Percentiles rank a stretch among this genome's conserved stretches.
Evolutionary conservation across 306 rosid species (phyloP).

Genomic region (Fragaria nilgerrensis): DNA sequence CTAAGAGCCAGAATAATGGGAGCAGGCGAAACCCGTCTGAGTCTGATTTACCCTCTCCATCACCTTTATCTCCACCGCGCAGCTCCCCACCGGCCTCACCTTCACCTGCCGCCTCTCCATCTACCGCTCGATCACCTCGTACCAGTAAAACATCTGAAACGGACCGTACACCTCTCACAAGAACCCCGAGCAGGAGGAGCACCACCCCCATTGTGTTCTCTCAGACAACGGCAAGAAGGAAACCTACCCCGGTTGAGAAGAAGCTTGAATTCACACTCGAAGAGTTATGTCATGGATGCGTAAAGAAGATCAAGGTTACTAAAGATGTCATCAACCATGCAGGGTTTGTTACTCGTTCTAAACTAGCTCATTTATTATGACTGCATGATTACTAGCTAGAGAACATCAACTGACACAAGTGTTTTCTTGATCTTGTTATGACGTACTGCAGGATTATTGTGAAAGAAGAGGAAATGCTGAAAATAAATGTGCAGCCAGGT

Average conservation of each 20-base stretch:
- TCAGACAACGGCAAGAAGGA: slow-evolving; percentile 56
- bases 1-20: not conserved
- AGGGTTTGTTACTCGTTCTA: slow-evolving; percentile 49
- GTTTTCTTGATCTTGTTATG: not conserved
- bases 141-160: slow-evolving; percentile 12
- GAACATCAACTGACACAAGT: not conserved
- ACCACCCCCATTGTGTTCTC: slow-evolving; percentile 79
- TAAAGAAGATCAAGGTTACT: slow-evolving; percentile 62
- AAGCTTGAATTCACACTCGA: slow-evolving; percentile 66
- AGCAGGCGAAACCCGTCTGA: not conserved
- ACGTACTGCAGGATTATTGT: slow-evolving; percentile 48
- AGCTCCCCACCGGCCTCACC: not conserved
- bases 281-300: slow-evolving; percentile 67
- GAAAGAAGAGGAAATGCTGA: slow-evolving; percentile 61
- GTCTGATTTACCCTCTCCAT: slow-evolving; percentile 6
- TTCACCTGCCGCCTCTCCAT: not conserved
- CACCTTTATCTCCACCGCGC: not conserved
- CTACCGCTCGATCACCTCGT: not conserved
- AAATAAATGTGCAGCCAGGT: slow-evolving; percentile 77
- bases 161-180: slow-evolving; percentile 39
- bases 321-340: slow-evolving; percentile 60
- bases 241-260: slow-evolving; percentile 65
- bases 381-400: not conserved
- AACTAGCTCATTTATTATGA: not conserved
- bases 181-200: slow-evolving; percentile 40